These are phyloP conservation scores for Corrigiola litoralis DNA, from an alignment of 179 eudicot species.

Conservation along the genomic window DNA sequence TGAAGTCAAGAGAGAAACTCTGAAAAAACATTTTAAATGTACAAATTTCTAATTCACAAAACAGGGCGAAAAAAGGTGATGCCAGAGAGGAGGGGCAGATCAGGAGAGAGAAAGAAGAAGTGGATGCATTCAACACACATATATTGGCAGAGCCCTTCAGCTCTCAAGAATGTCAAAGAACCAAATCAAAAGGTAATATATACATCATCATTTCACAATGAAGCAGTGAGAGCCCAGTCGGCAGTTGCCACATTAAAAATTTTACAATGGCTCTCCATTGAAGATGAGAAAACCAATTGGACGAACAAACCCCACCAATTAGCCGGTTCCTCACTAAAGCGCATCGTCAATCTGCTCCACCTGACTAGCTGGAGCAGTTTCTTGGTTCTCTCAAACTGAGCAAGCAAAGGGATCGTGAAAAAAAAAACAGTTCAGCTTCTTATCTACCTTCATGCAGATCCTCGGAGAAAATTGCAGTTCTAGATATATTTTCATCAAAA, in stretches of 20 bases:
- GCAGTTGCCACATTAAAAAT: neutral
- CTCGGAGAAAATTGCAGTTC: constrained; percentile 76
- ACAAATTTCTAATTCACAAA: constrained; percentile 5
- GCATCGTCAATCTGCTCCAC: neutral
- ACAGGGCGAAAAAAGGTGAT: neutral
- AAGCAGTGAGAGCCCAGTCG: constrained; percentile 4
- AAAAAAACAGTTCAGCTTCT: constrained; percentile 3
- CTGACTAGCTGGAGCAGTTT: constrained; percentile 2
- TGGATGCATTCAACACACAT: constrained; percentile 12
- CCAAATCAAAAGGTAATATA: neutral
- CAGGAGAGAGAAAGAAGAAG: constrained; percentile 2
- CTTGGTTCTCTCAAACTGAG: neutral
- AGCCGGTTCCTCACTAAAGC: constrained; percentile 1
- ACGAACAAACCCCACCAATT: constrained; percentile 6
- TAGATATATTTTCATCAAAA: constrained; percentile 70
- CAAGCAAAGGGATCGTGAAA: neutral
- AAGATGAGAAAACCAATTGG: neutral
- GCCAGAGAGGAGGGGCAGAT: neutral
- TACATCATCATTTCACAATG: constrained; percentile 21
- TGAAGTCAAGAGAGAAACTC: constrained; percentile 6
- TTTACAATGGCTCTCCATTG: neutral
- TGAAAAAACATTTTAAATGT: neutral
- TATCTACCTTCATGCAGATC: constrained; percentile 98
- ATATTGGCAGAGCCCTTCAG: constrained; percentile 3
- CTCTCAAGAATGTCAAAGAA: constrained; percentile 5